These are phyloP conservation scores for Bromus sterilis DNA, from an alignment of 176 grass and related monocot species.

Conservation along the genomic window DNA sequence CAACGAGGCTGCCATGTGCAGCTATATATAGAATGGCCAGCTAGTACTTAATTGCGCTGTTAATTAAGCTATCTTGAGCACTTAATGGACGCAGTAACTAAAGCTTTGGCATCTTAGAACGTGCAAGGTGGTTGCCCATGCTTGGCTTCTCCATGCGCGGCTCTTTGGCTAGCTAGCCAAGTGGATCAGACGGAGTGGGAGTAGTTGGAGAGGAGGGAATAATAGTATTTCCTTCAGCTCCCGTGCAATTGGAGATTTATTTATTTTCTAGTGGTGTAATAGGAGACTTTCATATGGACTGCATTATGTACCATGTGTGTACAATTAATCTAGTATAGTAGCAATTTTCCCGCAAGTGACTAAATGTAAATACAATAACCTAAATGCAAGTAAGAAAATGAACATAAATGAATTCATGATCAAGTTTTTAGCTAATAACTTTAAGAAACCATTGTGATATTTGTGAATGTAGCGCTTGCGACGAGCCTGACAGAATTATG, in stretches of 20 bases:
- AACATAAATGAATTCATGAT: not conserved
- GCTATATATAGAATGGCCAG: not conserved
- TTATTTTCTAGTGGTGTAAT: not conserved
- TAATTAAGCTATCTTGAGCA: conserved; percentile 36
- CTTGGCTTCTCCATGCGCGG: conserved; percentile 15
- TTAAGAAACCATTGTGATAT: not conserved
- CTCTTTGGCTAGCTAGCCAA: not conserved
- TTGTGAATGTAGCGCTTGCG: not conserved
- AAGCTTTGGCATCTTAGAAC: conserved; percentile 61
- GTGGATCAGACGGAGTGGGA: not conserved
- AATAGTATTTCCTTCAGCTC: not conserved
- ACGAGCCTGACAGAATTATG: not conserved
- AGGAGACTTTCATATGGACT: not conserved
- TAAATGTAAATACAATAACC: not conserved
- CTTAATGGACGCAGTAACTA: conserved; percentile 38
- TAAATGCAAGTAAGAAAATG: not conserved
- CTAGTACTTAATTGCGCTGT: conserved; percentile 6
- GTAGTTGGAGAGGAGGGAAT: not conserved
- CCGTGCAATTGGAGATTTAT: not conserved
- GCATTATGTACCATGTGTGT: not conserved
- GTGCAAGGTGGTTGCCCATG: conserved; percentile 38
- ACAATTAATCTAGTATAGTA: not conserved
- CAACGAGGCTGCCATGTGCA: conserved; percentile 19
- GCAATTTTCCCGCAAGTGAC: not conserved
- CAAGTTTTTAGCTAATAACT: not conserved